phyloP scores from a whole-genome alignment of 2,329 filamentous ascomycete species.

The Colletotrichum echinochloae region DNA sequence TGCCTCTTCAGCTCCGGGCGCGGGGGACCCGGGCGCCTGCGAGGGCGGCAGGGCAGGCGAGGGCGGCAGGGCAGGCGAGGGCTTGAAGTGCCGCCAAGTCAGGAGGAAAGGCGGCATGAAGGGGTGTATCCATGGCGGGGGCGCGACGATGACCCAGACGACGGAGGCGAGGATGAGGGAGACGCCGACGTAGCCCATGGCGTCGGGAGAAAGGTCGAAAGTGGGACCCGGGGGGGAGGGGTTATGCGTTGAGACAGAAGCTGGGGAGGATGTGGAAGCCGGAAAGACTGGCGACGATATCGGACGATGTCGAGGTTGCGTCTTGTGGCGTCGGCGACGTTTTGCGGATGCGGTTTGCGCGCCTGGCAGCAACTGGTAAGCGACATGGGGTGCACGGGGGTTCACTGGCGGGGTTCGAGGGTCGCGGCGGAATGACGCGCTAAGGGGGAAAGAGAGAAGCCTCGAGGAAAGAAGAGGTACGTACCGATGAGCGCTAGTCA shows the following conservation, averaged over 20 bases:
- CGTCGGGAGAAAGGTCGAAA: background rate
- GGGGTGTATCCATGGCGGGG: conserved; percentile 62
- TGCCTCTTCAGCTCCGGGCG: conserved; percentile 28
- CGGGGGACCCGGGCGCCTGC: conserved; percentile 19
- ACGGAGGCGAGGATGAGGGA: conserved; percentile 73
- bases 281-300: background rate
- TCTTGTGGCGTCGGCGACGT: background rate
- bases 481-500: conserved; percentile 16
- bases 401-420: conserved; percentile 33
- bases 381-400: conserved; percentile 18
- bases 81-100: conserved; percentile 27
- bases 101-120: conserved; percentile 57
- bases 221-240: background rate
- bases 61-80: conserved; percentile 1
- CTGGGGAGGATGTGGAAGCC: too few species aligned
- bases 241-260: background rate
- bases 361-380: conserved; percentile 1
- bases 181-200: conserved; percentile 69
- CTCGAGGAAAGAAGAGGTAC: conserved; percentile 1
- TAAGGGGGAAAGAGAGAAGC: background rate
- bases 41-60: conserved; percentile 4
- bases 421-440: conserved; percentile 29
- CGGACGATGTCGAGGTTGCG: background rate
- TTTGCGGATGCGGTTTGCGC: background rate
- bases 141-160: conserved; percentile 67